A percentile compares a stretch with the other conserved stretches of the same genome.
These are phyloP conservation scores for Cryptococcus sp. DNA, from an alignment of 1,284 basidiomycete species.

Conservation along the genomic window DNA sequence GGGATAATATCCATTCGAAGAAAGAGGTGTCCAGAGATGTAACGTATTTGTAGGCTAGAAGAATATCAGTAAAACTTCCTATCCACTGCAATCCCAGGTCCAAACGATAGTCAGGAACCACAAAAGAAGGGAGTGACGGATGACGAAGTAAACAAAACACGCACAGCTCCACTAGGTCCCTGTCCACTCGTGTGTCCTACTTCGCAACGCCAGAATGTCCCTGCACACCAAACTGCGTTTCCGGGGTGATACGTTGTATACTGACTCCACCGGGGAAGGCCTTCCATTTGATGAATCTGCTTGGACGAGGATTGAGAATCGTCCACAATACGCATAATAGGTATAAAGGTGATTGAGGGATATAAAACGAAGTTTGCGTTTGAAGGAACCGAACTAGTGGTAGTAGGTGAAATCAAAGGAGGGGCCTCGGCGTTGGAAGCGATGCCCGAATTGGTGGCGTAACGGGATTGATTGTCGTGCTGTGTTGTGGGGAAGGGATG, in stretches of 20 bases:
- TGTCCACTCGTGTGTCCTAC: slow-evolving; percentile 23
- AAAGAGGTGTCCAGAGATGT: slow-evolving; percentile 38
- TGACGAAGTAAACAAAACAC: slow-evolving; percentile 4
- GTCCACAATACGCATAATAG: background rate
- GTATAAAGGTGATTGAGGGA: background rate
- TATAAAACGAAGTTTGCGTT: background rate
- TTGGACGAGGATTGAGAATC: background rate
- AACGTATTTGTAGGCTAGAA: slow-evolving; percentile 28
- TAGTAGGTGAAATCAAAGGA: background rate
- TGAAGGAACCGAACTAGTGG: background rate
- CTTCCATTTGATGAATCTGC: background rate
- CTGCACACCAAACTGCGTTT: slow-evolving; percentile 30
- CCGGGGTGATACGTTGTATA: slow-evolving; percentile 26
- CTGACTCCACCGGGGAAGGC: slow-evolving; percentile 12
- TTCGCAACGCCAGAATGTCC: slow-evolving; percentile 38
- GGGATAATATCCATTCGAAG: slow-evolving; percentile 9
- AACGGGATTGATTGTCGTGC: no score
- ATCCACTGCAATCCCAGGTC: background rate
- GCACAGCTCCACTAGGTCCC: slow-evolving; percentile 20
- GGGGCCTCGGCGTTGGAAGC: background rate
- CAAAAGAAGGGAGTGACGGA: background rate
- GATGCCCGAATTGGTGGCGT: background rate
- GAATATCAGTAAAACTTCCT: background rate
- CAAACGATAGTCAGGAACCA: slow-evolving; percentile 1
- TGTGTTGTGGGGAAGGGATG: no score